Evolutionary conservation across 495 filamentous ascomycete genomes (phyloP).

Genomic region (Penicillium paradoxum): DNA sequence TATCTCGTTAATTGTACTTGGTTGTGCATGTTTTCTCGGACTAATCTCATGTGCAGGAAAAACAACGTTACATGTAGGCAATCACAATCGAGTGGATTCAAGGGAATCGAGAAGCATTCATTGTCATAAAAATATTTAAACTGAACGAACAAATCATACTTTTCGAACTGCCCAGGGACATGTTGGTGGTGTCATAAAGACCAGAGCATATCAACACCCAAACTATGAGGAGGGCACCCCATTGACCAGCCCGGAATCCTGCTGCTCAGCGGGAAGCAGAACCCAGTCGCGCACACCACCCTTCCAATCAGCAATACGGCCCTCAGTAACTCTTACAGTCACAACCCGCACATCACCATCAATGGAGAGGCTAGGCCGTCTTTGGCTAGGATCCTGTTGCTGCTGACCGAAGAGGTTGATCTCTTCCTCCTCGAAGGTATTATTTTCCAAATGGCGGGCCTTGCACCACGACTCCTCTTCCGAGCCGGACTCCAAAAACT

Average conservation of each 20-base stretch:
- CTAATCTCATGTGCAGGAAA: too few relatives aligned
- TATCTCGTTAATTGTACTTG: background rate
- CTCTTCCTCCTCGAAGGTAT: constrained; percentile 64
- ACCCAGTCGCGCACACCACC: constrained; percentile 70
- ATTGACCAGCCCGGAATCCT: constrained; percentile 31
- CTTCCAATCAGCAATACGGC: constrained; percentile 78
- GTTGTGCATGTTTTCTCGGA: too few relatives aligned
- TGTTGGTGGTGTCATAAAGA: background rate
- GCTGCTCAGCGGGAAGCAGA: constrained; percentile 40
- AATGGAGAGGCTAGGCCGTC: constrained; percentile 53
- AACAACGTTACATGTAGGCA: background rate
- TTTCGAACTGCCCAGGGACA: background rate
- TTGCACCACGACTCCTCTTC: constrained; percentile 81
- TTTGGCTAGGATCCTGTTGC: constrained; percentile 21
- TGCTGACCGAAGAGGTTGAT: constrained; percentile 42
- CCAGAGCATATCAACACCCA: background rate
- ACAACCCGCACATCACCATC: constrained; percentile 69
- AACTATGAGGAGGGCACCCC: constrained; percentile 22
- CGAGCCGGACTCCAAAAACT: constrained; percentile 62
- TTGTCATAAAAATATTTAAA: background rate
- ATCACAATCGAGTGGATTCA: background rate
- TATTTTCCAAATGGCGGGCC: constrained; percentile 80
- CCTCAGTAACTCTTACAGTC: constrained; percentile 67
- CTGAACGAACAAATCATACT: background rate
- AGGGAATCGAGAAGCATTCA: background rate